Evolutionary conservation across 331 rosid genomes (phyloP).

Genomic region (Quercus lobata): DNA sequence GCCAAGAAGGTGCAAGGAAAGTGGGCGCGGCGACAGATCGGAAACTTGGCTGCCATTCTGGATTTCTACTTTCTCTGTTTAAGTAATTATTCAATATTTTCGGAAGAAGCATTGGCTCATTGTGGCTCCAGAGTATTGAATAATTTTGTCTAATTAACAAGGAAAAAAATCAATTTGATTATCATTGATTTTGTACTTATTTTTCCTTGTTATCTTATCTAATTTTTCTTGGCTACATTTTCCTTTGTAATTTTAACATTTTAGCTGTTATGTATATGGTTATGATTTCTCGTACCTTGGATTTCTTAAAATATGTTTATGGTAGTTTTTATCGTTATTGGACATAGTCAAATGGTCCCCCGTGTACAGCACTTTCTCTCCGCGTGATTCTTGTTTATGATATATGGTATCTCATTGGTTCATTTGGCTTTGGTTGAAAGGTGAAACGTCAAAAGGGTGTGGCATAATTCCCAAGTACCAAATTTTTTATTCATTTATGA

Average conservation of each 20-base stretch:
- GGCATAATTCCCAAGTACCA: neutral
- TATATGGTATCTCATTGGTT: neutral
- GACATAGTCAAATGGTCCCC: slow-evolving; percentile 2
- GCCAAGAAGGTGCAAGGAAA: slow-evolving; percentile 57
- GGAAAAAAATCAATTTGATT: neutral
- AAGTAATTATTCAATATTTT: no score
- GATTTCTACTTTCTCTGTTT: slow-evolving; percentile 33
- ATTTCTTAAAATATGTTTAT: slow-evolving; percentile 34
- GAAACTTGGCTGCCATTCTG: slow-evolving; percentile 45
- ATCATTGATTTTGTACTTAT: neutral
- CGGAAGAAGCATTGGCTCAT: no score
- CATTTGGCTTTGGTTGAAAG: neutral
- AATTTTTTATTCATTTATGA: neutral
- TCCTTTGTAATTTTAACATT: neutral
- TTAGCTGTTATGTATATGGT: slow-evolving; percentile 6
- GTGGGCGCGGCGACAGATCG: slow-evolving; percentile 31
- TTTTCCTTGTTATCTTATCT: no score
- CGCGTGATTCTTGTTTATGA: neutral
- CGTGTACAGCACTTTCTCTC: neutral
- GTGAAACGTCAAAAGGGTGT: neutral
- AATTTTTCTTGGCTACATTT: no score
- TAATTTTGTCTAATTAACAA: neutral
- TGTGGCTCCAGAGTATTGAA: no score
- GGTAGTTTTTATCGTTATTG: slow-evolving; percentile 40
- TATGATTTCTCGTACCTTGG: slow-evolving; percentile 26